Evolutionary conservation across 73 alveolate species (phyloP), one percentile per base, ranked within the genome.

Genomic region (Loxodes magnus): DNA sequence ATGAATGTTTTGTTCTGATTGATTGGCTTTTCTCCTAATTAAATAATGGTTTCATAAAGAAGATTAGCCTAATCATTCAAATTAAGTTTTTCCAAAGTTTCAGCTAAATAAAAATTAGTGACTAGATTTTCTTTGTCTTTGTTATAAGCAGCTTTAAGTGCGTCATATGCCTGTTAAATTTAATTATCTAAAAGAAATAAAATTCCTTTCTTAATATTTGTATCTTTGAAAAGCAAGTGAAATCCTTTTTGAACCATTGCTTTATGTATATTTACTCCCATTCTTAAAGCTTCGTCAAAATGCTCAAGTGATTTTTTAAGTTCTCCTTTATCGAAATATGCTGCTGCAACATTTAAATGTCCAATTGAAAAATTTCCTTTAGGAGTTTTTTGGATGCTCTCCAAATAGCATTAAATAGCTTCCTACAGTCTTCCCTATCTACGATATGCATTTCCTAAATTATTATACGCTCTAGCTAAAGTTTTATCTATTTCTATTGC

Each of bases 391-490:
- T 46, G 23, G 7, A 46, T 46, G 0, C 43, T 41, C 10, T 22
- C 10, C 35, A 12, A 12, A 24, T 46, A 46, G 27, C 34, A 19
- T 0, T 46, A 9, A 22, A 57, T 57, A 2, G 71, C 71, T 44
- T 50, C 63, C 4, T 24, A 6, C 3, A 17, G 3, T 0, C 29
- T 29, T 0, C 69, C 69, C 3, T 7, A n/a, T 9, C 44, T 42
- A n/a, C 59, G 22, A 27, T 57, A 57, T 3, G 67, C 66, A 9
- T 38, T 9, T 17, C 71, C 71, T 9, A 39, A 14, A 27, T 42
- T 44, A 16, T 57, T 57, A 14, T 31, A 20, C 0, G 71, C 71
- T 25, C 44, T 24, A 0, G 43, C 56, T 21, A 22, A 29, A 2
- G 6, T 10, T 4, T 26, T 2, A 30, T 57, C 43, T 20, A 57